These are phyloP conservation scores for Madurella fahalii DNA, from an alignment of 2,329 filamentous ascomycete species.

Conservation along the genomic window DNA sequence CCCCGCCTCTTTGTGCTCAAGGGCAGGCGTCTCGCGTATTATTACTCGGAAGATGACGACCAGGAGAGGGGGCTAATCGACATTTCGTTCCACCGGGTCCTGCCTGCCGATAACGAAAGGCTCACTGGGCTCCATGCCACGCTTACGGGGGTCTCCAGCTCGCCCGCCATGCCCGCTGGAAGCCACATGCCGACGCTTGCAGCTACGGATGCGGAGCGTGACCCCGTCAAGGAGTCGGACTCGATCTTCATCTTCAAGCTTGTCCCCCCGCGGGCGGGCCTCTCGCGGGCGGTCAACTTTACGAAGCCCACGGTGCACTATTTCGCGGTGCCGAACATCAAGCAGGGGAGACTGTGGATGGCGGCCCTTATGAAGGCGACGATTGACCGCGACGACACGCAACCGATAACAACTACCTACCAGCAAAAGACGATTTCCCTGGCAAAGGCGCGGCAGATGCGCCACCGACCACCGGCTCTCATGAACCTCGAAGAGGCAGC, in stretches of 20 bases:
- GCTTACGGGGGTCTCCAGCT: constrained; percentile 77
- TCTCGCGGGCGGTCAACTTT: constrained; percentile 90
- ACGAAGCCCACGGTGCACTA: constrained; percentile 97
- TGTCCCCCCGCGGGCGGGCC: constrained; percentile 79
- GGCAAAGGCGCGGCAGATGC: constrained; percentile 80
- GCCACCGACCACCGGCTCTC: constrained; percentile 82
- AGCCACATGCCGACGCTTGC: constrained; percentile 44
- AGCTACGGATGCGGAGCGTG: constrained; percentile 46
- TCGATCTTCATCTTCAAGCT: constrained; percentile 98
- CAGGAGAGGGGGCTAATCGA: constrained; percentile 96
- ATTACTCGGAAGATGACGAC: constrained; percentile 87
- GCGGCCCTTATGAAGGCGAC: constrained; percentile 98
- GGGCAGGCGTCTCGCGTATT: constrained; percentile 87
- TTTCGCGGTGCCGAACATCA: constrained; percentile 88
- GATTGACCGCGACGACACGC: constrained; percentile 82
- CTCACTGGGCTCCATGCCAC: constrained; percentile 89
- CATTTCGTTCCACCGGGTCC: constrained; percentile 94
- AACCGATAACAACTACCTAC: constrained; percentile 83
- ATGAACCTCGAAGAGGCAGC: constrained; percentile 61
- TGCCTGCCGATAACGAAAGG: constrained; percentile 87
- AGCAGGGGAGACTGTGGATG: constrained; percentile 94
- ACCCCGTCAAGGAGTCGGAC: constrained; percentile 42
- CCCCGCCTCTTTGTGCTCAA: constrained; percentile 92
- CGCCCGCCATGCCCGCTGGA: constrained; percentile 52
- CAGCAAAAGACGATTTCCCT: constrained; percentile 96